Evolutionary conservation across 176 grass and related monocot species (phyloP), one percentile per base, ranked within the genome.

Genomic region (Pontederia paniculata): DNA sequence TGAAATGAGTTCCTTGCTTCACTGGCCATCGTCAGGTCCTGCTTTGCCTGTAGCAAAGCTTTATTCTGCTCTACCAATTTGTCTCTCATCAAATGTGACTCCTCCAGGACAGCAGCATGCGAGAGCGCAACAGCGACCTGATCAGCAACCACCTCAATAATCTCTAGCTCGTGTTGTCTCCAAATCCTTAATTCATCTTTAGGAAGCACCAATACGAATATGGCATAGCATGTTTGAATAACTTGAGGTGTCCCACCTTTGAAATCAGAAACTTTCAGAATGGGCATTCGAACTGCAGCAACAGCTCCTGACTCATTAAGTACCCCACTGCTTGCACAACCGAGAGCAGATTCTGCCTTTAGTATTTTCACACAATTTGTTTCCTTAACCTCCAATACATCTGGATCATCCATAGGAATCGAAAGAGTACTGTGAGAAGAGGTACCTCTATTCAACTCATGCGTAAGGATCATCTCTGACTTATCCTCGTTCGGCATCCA

Each of bases 41-140:
- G 28, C 64, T 44, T 54, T 9, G 64, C 64, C n/a, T 44, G 28
- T 42, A 67, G n/a, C 49, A 67, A 54, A 53, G 25, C 64, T 25
- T 14, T 67, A 17, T 67, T 67, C 31, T 67, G 64, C 50, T 67
- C 28, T 52, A 44, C 17, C 64, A 67, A 53, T 54, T 67, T 67
- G 49, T 67, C 64, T 53, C 64, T 67, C 14, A 67, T 67, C 48
- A 54, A 18, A 13, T 67, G 48, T 28, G 64, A 67, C 37, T 67
- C 64, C 16, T 67, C 64, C 13, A 67, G 43, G 21, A 67, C 64
- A 2, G 64, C 64, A 9, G 64, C 64, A 54, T 67, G 64, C 8
- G 64, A 67, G 5, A 67, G 50, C 11, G 64, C 64, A 54, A 67
- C 64, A 21, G 64, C 64, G 9, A 67, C 64, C 64, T 67, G 64